Evolutionary conservation across 306 rosid genomes (phyloP).

Genomic region (Casuarina glauca): DNA sequence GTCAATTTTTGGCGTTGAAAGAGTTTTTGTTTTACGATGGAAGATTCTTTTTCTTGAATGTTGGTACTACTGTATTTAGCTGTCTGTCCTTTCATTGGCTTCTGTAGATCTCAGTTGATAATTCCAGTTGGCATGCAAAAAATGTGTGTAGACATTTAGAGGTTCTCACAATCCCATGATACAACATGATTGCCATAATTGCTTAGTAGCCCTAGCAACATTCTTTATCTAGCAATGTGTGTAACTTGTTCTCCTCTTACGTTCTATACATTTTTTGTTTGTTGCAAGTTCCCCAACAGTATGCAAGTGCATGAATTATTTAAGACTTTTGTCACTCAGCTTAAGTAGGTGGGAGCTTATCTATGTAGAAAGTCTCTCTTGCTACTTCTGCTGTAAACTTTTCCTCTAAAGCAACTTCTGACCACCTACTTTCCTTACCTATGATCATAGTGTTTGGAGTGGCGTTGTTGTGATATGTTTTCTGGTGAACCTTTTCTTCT

Average conservation of each 20-base stretch:
- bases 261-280: background rate
- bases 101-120: background rate
- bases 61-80: background rate
- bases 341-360: background rate
- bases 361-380: constrained; percentile 3
- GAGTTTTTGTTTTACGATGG: background rate
- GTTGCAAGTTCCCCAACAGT: background rate
- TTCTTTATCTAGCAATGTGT: background rate
- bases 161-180: background rate
- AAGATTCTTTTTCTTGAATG: background rate
- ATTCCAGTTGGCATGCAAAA: background rate
- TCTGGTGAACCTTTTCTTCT: background rate
- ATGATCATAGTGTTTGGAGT: background rate
- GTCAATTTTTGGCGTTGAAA: background rate
- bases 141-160: background rate
- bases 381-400: constrained; percentile 10
- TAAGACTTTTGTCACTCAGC: background rate
- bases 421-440: constrained; percentile 8
- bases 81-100: background rate
- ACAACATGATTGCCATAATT: background rate
- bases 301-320: background rate
- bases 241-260: background rate
- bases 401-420: constrained; percentile 17
- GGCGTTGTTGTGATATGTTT: background rate
- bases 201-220: background rate